A percentile compares a stretch with the other conserved stretches of the same genome.
phyloP scores from a whole-genome alignment of 2,329 filamentous ascomycete genomes.

The Immersiporthe knoxdaviesiana region DNA sequence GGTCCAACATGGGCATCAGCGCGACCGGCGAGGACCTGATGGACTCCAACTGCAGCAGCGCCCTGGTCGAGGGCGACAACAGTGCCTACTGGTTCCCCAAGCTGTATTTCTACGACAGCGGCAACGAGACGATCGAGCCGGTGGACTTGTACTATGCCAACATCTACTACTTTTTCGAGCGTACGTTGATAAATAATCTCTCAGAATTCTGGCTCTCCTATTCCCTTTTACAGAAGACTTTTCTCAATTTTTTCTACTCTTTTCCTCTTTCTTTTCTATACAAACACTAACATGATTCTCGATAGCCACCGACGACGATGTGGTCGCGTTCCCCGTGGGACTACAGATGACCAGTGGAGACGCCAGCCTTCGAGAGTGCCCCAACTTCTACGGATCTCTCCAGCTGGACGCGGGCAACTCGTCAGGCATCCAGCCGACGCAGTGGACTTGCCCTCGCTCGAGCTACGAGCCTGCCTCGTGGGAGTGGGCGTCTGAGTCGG shows the following conservation, averaged over 20 bases:
- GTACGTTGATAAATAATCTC: too few species aligned
- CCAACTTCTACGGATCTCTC: constrained; percentile 47
- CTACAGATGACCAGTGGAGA: constrained; percentile 74
- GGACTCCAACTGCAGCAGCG: constrained; percentile 70
- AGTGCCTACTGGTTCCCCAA: constrained; percentile 79
- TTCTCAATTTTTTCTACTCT: too few species aligned
- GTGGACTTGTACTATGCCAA: constrained; percentile 75
- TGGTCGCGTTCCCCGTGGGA: constrained; percentile 70
- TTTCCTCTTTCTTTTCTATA: neutral
- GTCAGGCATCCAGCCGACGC: constrained; percentile 56
- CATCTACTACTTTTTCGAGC: constrained; percentile 75
- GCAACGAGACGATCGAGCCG: constrained; percentile 64
- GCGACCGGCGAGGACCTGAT: constrained; percentile 64
- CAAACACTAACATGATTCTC: neutral
- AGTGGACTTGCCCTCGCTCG: constrained; percentile 63
- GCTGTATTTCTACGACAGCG: constrained; percentile 68
- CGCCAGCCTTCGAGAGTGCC: constrained; percentile 58
- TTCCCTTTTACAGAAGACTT: neutral
- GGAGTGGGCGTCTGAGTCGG: constrained; percentile 58
- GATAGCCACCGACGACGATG: constrained; percentile 60
- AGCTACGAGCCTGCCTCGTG: constrained; percentile 53
- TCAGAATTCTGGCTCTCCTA: neutral
- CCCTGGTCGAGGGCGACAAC: constrained; percentile 68
- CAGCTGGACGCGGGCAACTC: constrained; percentile 55
- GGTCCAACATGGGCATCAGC: constrained; percentile 66